A percentile compares a stretch with the other conserved stretches of the same genome.
Evolutionary conservation across 805 yeast species (phyloP).

Genomic region (Saturnispora ahearnii): DNA sequence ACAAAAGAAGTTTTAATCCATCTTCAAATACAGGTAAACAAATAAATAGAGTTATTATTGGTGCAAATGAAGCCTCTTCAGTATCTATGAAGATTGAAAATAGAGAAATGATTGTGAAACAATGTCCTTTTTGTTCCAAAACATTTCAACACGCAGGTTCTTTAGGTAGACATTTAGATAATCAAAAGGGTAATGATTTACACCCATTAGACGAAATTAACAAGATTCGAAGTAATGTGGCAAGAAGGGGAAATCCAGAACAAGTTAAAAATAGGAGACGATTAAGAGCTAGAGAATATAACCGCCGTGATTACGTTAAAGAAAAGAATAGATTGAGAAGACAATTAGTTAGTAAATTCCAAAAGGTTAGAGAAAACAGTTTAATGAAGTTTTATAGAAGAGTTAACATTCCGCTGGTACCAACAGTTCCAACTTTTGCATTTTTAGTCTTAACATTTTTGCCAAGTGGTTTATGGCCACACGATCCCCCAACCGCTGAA

Average conservation of each 20-base stretch:
- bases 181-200: slow-evolving; percentile 40
- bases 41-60: background rate
- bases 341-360: slow-evolving; percentile 33
- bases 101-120: background rate
- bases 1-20: background rate
- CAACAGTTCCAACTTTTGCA: slow-evolving; percentile 41
- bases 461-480: slow-evolving; percentile 41
- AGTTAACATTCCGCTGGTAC: slow-evolving; percentile 32
- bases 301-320: slow-evolving; percentile 39
- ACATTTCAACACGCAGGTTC: slow-evolving; percentile 51
- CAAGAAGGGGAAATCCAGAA: slow-evolving; percentile 41
- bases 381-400: slow-evolving; percentile 29
- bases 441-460: slow-evolving; percentile 39
- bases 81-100: slow-evolving; percentile 1
- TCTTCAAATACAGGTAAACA: background rate
- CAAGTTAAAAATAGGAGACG: slow-evolving; percentile 33
- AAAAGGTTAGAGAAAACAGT: slow-evolving; percentile 32
- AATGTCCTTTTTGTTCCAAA: slow-evolving; percentile 42
- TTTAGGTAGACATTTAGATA: slow-evolving; percentile 50
- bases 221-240: slow-evolving; percentile 38
- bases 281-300: slow-evolving; percentile 34
- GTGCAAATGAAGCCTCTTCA: background rate
- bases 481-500: slow-evolving; percentile 42
- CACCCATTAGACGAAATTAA: slow-evolving; percentile 46
- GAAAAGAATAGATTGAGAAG: slow-evolving; percentile 39